A percentile compares a stretch with the other conserved stretches of the same genome.
These are phyloP conservation scores for Hansfordia pulvinata DNA, from an alignment of 2,329 filamentous ascomycete genomes.

Conservation along the genomic window DNA sequence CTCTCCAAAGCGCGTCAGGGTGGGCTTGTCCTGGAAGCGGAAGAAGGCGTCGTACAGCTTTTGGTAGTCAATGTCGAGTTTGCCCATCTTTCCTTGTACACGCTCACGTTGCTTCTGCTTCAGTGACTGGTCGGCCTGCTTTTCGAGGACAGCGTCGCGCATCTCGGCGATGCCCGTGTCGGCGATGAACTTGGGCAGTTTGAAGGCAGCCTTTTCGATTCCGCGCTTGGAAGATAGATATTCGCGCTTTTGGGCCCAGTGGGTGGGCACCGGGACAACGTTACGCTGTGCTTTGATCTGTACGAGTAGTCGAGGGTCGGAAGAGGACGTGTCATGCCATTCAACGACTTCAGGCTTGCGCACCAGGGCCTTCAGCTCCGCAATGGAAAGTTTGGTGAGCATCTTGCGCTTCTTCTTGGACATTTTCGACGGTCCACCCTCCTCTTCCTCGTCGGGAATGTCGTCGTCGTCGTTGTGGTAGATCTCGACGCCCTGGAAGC, in stretches of 20 bases:
- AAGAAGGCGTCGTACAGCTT: slow-evolving; percentile 98
- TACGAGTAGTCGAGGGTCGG: slow-evolving; percentile 77
- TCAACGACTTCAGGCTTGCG: slow-evolving; percentile 88
- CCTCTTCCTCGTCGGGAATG: slow-evolving; percentile 74
- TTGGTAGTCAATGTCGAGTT: slow-evolving; percentile 95
- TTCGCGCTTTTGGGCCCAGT: slow-evolving; percentile 94
- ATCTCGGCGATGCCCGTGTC: slow-evolving; percentile 97
- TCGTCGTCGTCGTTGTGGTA: slow-evolving; percentile 76
- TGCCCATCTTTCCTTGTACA: slow-evolving; percentile 91
- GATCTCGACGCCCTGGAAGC: slow-evolving; percentile 75
- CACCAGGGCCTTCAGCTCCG: slow-evolving; percentile 87
- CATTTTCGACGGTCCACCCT: slow-evolving; percentile 51
- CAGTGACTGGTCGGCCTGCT: slow-evolving; percentile 80
- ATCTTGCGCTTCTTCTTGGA: slow-evolving; percentile 94
- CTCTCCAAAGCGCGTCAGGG: slow-evolving; percentile 86
- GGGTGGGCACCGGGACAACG: slow-evolving; percentile 82
- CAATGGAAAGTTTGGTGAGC: slow-evolving; percentile 83
- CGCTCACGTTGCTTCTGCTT: slow-evolving; percentile 94
- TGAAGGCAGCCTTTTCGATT: slow-evolving; percentile 89
- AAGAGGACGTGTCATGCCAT: slow-evolving; percentile 89
- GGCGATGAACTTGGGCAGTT: slow-evolving; percentile 89
- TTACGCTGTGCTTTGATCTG: slow-evolving; percentile 94
- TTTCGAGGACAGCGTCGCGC: slow-evolving; percentile 91
- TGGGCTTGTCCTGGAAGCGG: slow-evolving; percentile 90
- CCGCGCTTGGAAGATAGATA: slow-evolving; percentile 95